Evolutionary conservation across 495 filamentous ascomycete species (phyloP).

Genomic region (Trichodelitschia bisporula): DNA sequence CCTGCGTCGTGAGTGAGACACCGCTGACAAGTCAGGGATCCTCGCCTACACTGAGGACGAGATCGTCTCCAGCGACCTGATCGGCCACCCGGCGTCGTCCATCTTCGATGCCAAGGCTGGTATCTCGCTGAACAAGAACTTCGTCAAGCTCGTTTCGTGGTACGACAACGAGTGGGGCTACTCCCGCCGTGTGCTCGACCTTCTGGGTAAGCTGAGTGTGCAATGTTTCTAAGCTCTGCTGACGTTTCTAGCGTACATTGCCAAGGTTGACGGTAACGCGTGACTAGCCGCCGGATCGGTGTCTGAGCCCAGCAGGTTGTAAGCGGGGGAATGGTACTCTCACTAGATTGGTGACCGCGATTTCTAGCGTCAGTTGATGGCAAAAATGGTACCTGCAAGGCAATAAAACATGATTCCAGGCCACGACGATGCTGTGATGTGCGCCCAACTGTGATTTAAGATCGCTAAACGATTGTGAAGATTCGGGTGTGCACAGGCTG

Average conservation of each 20-base stretch:
- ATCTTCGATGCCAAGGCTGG: slow-evolving; percentile 99
- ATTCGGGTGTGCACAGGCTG: too few species aligned
- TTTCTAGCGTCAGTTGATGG: too few species aligned
- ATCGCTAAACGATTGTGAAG: too few species aligned
- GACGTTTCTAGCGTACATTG: slow-evolving; percentile 3
- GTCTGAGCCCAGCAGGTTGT: too few species aligned
- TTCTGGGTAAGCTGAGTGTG: slow-evolving; percentile 29
- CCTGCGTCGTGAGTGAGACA: not conserved
- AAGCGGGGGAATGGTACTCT: too few species aligned
- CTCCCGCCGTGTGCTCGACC: slow-evolving; percentile 95
- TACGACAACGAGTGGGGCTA: slow-evolving; percentile 97
- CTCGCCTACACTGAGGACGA: slow-evolving; percentile 94
- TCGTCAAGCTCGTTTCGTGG: slow-evolving; percentile 96
- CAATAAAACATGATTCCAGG: too few species aligned
- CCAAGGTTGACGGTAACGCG: slow-evolving; percentile 5
- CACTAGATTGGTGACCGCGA: too few species aligned
- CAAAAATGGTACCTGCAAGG: too few species aligned
- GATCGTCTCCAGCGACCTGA: slow-evolving; percentile 79
- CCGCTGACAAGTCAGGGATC: slow-evolving; percentile 36
- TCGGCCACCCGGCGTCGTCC: slow-evolving; percentile 75
- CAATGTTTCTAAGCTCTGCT: slow-evolving; percentile 2
- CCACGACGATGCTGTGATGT: too few species aligned
- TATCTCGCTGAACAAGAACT: slow-evolving; percentile 93
- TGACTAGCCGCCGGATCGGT: too few species aligned
- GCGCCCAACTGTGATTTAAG: too few species aligned